phyloP scores from a whole-genome alignment of 1,284 basidiomycete genomes.

The Thecaphora thlaspeos region DNA sequence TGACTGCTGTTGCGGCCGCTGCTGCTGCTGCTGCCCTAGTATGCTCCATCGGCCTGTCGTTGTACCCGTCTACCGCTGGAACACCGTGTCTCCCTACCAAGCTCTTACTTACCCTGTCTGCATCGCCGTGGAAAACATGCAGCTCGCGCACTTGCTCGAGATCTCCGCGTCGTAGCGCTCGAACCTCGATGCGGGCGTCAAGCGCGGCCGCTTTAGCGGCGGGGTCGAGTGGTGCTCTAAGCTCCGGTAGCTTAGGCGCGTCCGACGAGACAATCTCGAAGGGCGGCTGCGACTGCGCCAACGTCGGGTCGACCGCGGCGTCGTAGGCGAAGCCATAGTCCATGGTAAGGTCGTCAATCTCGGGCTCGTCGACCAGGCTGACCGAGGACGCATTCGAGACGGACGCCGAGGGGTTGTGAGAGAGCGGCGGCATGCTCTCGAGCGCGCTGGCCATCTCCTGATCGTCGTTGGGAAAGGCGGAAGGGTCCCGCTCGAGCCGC shows the following conservation, averaged over 20 bases:
- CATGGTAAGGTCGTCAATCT: conserved; percentile 13
- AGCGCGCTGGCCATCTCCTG: conserved; percentile 22
- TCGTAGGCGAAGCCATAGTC: conserved; percentile 26
- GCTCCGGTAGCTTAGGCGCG: not conserved
- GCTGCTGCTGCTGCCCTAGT: no score
- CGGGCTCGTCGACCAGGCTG: conserved; percentile 21
- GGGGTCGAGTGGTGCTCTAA: conserved; percentile 8
- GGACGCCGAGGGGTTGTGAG: conserved; percentile 4
- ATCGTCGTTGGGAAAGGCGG: not conserved
- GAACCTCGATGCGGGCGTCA: conserved; percentile 45
- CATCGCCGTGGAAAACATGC: conserved; percentile 50
- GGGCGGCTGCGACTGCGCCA: not conserved
- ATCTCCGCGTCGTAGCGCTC: conserved; percentile 37
- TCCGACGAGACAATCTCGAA: no score
- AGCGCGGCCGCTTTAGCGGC: conserved; percentile 43
- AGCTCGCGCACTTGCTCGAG: conserved; percentile 52
- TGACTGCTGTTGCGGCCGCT: no score
- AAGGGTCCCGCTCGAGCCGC: no score
- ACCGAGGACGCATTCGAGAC: conserved; percentile 34
- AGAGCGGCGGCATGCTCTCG: not conserved
- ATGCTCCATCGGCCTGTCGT: no score
- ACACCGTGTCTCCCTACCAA: not conserved
- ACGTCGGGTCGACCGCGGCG: not conserved
- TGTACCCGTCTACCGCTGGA: no score
- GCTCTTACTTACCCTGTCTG: conserved; percentile 43